Base-by-base conservation (phyloP, 2,329 filamentous ascomycete genomes). In the Fusarium sp. region DNA sequence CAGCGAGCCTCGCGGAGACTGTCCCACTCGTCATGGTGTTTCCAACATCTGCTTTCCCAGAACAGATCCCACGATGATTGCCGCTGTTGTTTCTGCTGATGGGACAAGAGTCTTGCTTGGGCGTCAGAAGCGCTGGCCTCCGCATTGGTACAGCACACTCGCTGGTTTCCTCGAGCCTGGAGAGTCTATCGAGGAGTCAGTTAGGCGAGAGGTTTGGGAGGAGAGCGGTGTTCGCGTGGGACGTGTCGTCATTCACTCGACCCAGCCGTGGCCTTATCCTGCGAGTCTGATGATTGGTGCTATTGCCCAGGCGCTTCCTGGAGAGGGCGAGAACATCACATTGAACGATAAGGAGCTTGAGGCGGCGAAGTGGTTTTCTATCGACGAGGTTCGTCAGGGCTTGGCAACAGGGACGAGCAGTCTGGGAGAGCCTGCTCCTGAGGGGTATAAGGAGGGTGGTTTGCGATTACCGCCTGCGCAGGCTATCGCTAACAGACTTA, bases 21-120 rank as follows among this genome's bases (percentile, higher is more conserved):
- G 95, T 77, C 88, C 86, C 7, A 96, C 93, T 1, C 87, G 95
- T 50, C 90, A 87, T 35, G 93, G 92, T 25, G 80, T 99, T 41
- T 96, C 93, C 29, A 99, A 99, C 77, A 83, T 97, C 49, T 90
- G 85, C 72, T 98, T 97, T 81, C 94, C 94, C 3, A 87, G 93
- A 46, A 97, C 94, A 2, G 93, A 97, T 70, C 93, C 93, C 1
- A 96, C 92, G 26, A 93, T 98, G 75, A 99, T 99, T 78, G 93
- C 96, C 79, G 94, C 93, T 1, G 89, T 97, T 10, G 86, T 98
- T 29, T 96, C 91, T 49, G 83, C 88, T 46, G 91, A 96, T 68
- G 90, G 90, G 45, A 85, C 88, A 65, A 86, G 87, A 60, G 79
- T 97, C 35, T 85, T 99, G 7, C 88, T 99, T 1, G 95, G 95